Evolutionary conservation across 768 basidiomycete species (phyloP), one percentile per base, ranked within the genome.

Genomic region (Pholiota molesta): DNA sequence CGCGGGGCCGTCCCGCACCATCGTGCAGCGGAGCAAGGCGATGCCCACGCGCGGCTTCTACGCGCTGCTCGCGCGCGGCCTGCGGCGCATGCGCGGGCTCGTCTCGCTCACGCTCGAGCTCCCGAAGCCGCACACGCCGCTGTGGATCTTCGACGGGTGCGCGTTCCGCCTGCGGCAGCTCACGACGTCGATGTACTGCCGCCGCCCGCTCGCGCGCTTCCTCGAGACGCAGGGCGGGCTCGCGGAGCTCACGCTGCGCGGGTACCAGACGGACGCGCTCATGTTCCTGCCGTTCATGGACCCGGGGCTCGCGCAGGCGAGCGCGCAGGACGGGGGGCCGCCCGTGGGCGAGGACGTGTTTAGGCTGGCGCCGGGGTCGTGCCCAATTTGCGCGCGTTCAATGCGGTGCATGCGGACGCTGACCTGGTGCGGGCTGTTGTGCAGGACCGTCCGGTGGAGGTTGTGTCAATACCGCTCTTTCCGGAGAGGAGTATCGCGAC

Each of bases 111-210:
- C 71, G 42, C 76, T 89, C 64, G 86, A 88, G 57, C 75, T 88
- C 68, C 84, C 67, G 16, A 75, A 71, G 57, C 67, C 65, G 4
- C 72, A 77, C 55, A 72, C 74, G 4, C 76, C 83, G 2, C 72
- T 79, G 3, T 86, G 86, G 84, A 73, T 87, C 31, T 79, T 87
- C 49, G 67, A 74, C 6, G 74, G 71, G 7, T 78, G 79, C 68
- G 61, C 76, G 10, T 83, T 86, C 65, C 71, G 72, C 5, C 77
- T 90, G 31, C 65, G 69, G n/a, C 66, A 74, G 0, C 79, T 89
- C 65, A 77, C 82, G 10, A 87, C 86, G 0, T 85, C 86, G 17
- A 79, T 87, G 72, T 79, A 80, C n/a, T 86, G 81, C 66, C 80
- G 82, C 42, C 65, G 69, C 3, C 68, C 73, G 3, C 76, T 89